A percentile compares a stretch with the other conserved stretches of the same genome.
Conservation (phyloP, 2,329 filamentous ascomycete species). For the Fusarium mangiferae region DNA sequence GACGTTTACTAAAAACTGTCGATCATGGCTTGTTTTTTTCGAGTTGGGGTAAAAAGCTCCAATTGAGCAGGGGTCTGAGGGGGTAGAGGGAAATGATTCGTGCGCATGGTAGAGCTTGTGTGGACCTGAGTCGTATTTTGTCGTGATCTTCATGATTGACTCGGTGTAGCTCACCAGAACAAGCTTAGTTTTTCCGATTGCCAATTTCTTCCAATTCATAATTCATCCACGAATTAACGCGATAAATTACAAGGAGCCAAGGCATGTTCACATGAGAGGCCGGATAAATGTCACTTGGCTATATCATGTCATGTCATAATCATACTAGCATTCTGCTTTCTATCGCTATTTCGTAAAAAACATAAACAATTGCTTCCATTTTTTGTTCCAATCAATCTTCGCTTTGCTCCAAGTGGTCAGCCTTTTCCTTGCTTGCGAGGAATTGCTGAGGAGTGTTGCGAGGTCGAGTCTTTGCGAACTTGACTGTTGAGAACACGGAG, state of each 20-base stretch:
- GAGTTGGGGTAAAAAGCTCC: conserved; percentile 14
- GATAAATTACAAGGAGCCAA: background rate
- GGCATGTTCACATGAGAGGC: background rate
- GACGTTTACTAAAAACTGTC: conserved; percentile 20
- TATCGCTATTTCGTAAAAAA: conserved; percentile 4
- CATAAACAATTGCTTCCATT: conserved; percentile 16
- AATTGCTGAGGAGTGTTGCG: conserved; percentile 26
- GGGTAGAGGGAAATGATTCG: conserved; percentile 14
- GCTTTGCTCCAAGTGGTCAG: conserved; percentile 11
- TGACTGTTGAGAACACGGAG: conserved; percentile 28
- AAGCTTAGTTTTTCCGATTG: conserved; percentile 3
- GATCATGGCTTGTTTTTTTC: conserved; percentile 10
- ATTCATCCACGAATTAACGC: conserved; percentile 21
- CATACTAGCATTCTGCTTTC: conserved; percentile 22
- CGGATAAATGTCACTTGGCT: conserved; percentile 12
- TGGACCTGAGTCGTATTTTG: conserved; percentile 17
- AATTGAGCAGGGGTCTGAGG: background rate
- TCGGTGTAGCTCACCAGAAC: conserved; percentile 5
- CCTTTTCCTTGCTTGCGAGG: conserved; percentile 21
- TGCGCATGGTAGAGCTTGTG: conserved; percentile 19
- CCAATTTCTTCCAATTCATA: conserved; percentile 14
- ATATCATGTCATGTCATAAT: conserved; percentile 21
- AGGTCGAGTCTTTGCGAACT: conserved; percentile 28
- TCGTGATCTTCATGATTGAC: conserved; percentile 3
- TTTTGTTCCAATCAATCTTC: background rate